A percentile compares a stretch with the other conserved stretches of the same genome.
Conservation (phyloP, 2,329 filamentous ascomycete genomes). For the Stromatinia cepivora region DNA sequence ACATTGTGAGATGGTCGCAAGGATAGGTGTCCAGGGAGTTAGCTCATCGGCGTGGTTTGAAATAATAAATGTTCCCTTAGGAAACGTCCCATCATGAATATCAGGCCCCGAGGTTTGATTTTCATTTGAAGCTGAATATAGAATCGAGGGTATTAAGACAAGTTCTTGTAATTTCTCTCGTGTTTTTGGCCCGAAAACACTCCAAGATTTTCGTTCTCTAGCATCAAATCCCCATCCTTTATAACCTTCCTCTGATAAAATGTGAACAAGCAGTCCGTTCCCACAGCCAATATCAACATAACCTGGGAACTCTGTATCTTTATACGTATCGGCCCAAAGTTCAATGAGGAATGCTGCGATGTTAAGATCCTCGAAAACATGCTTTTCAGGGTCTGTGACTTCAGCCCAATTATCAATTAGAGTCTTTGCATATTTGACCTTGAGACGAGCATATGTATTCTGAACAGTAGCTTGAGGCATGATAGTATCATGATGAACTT, state of each 20-base stretch:
- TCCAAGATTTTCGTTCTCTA: conserved; percentile 81
- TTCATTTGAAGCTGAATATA: conserved; percentile 26
- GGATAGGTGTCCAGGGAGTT: conserved; percentile 90
- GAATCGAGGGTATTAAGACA: conserved; percentile 56
- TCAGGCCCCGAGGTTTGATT: conserved; percentile 35
- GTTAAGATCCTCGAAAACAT: conserved; percentile 90
- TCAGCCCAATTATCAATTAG: conserved; percentile 82
- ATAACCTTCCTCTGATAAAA: conserved; percentile 80
- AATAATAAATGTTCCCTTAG: conserved; percentile 79
- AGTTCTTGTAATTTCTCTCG: conserved; percentile 56
- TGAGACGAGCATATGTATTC: conserved; percentile 77
- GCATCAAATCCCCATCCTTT: conserved; percentile 90
- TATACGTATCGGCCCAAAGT: conserved; percentile 85
- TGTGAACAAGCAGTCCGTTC: conserved; percentile 84
- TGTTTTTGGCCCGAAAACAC: conserved; percentile 58
- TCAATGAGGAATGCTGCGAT: conserved; percentile 94
- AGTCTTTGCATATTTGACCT: conserved; percentile 70
- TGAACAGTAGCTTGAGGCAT: conserved; percentile 77
- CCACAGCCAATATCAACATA: conserved; percentile 97
- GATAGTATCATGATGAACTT: conserved; percentile 79
- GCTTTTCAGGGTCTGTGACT: conserved; percentile 81
- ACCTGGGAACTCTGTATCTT: conserved; percentile 63
- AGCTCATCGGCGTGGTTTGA: conserved; percentile 97
- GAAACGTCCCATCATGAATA: conserved; percentile 66
- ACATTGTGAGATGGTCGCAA: conserved; percentile 72